Evolutionary conservation across 2,329 filamentous ascomycete genomes (phyloP).

Genomic region (Colletotrichum destructivum): DNA sequence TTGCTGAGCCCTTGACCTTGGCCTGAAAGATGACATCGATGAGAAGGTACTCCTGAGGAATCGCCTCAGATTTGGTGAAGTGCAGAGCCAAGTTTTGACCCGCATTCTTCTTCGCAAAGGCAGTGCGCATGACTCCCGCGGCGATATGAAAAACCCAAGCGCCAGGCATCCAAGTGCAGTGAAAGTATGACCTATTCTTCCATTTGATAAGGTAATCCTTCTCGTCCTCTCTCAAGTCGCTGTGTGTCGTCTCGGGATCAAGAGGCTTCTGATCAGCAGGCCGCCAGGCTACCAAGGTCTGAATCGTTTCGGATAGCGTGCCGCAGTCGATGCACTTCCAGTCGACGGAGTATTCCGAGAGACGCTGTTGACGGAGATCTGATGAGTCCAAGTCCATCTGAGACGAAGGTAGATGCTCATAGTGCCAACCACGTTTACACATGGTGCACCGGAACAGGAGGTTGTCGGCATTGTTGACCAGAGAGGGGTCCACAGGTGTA

Average conservation of each 20-base stretch:
- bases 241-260: slow-evolving; percentile 60
- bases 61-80: slow-evolving; percentile 81
- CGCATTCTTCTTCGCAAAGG: slow-evolving; percentile 81
- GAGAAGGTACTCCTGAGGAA: slow-evolving; percentile 88
- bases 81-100: slow-evolving; percentile 67
- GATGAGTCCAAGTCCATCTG: slow-evolving; percentile 33
- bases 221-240: slow-evolving; percentile 74
- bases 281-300: slow-evolving; percentile 90
- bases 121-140: slow-evolving; percentile 73
- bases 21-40: slow-evolving; percentile 87
- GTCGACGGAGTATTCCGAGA: slow-evolving; percentile 79
- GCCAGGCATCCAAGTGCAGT: slow-evolving; percentile 89
- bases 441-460: slow-evolving; percentile 86
- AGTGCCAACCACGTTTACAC: slow-evolving; percentile 87
- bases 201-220: slow-evolving; percentile 96
- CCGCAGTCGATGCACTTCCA: slow-evolving; percentile 89
- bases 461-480: slow-evolving; percentile 82
- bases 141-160: slow-evolving; percentile 88
- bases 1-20: slow-evolving; percentile 63
- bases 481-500: slow-evolving; percentile 70
- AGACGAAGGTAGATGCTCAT: slow-evolving; percentile 76
- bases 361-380: slow-evolving; percentile 71
- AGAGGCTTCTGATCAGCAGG: slow-evolving; percentile 74
- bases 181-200: slow-evolving; percentile 84
- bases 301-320: slow-evolving; percentile 76